Evolutionary conservation across 768 basidiomycete species (phyloP).

Genomic region (Nidularia sp.): DNA sequence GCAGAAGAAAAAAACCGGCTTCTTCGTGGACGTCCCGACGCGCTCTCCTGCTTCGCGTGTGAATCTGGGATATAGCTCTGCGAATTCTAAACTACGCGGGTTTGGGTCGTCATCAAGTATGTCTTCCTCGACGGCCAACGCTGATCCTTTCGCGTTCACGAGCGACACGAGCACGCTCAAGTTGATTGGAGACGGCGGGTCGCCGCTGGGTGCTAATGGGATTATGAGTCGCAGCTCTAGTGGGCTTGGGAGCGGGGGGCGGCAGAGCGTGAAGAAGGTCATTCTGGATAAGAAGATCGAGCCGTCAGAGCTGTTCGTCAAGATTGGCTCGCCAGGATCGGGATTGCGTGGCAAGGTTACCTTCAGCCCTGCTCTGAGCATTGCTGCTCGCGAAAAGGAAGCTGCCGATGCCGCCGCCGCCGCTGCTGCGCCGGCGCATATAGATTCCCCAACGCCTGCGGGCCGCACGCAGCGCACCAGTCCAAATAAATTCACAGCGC

Average conservation of each 20-base stretch:
- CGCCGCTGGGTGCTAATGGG: conserved; percentile 48
- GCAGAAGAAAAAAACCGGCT: conserved; percentile 72
- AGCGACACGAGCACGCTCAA: conserved; percentile 52
- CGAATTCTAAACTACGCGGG: conserved; percentile 68
- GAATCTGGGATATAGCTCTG: conserved; percentile 61
- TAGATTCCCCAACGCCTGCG: conserved; percentile 31
- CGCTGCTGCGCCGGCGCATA: conserved; percentile 15
- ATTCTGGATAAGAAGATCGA: conserved; percentile 84
- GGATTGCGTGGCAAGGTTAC: conserved; percentile 50
- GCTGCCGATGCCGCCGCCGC: conserved; percentile 39
- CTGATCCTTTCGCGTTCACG: conserved; percentile 43
- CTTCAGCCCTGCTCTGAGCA: conserved; percentile 72
- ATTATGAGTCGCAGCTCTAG: conserved; percentile 58
- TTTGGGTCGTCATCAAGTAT: conserved; percentile 50
- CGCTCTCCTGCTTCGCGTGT: conserved; percentile 68
- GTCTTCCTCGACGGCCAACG: conserved; percentile 25
- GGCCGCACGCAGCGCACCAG: conserved; percentile 34
- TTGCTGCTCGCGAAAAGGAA: conserved; percentile 74
- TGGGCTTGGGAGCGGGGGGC: conserved; percentile 61
- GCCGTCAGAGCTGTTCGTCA: conserved; percentile 62
- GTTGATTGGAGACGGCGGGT: conserved; percentile 36
- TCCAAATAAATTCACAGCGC: conserved; percentile 36
- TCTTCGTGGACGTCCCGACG: conserved; percentile 74
- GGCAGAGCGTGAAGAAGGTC: conserved; percentile 90
- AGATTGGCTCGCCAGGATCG: conserved; percentile 42